A percentile compares a stretch with the other conserved stretches of the same genome.
phyloP scores from a whole-genome alignment of 257 asterid species.

The Gynochthodes officinalis region DNA sequence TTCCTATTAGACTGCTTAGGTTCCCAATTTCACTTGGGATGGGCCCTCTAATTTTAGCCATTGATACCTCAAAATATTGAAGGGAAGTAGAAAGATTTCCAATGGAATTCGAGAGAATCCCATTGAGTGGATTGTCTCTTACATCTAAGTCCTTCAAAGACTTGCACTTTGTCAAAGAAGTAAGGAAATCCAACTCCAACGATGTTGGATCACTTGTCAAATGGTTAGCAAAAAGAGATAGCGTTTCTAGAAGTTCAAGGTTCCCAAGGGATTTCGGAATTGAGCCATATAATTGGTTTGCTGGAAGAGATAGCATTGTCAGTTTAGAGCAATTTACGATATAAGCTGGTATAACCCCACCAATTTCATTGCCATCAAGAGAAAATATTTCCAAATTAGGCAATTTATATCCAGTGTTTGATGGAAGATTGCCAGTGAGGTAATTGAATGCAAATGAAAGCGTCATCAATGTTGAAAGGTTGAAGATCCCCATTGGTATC shows the following conservation, averaged over 20 bases:
- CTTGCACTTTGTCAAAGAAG: not conserved
- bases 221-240: not conserved
- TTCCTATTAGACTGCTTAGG: constrained; percentile 7
- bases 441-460: not conserved
- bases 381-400: not conserved
- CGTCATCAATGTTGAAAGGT: not conserved
- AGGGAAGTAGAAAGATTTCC: constrained; percentile 45
- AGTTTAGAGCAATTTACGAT: not conserved
- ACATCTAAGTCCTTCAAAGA: not conserved
- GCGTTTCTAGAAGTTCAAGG: not conserved
- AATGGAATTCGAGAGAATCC: constrained; percentile 24
- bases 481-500: constrained; percentile 22
- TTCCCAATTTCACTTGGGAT: constrained; percentile 38
- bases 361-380: not conserved
- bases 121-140: constrained; percentile 10
- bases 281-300: not conserved
- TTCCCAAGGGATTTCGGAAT: not conserved
- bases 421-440: constrained; percentile 3
- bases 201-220: not conserved
- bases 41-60: constrained; percentile 16
- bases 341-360: constrained; percentile 18
- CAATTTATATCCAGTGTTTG: not conserved
- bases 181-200: not conserved
- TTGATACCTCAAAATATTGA: rapidly evolving
- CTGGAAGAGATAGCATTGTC: not conserved